Evolutionary conservation across 768 basidiomycete species (phyloP).

Genomic region (Pleurotus cornucopiae): DNA sequence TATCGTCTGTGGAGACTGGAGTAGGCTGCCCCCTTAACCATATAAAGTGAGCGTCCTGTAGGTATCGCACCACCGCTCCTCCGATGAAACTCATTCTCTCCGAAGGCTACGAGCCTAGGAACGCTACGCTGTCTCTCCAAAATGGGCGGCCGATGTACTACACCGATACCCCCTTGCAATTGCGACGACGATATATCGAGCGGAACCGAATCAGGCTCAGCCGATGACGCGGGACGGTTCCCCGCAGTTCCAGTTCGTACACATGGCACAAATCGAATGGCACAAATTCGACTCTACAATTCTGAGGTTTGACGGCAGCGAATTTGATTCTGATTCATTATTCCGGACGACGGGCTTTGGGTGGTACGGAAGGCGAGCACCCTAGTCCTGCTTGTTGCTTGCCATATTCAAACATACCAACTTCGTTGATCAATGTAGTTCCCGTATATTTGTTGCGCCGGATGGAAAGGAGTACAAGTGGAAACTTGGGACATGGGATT

Average conservation of each 20-base stretch:
- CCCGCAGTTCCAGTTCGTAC: background rate
- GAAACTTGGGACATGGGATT: background rate
- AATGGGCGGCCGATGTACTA: conserved; percentile 2
- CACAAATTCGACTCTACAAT: background rate
- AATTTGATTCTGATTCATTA: background rate
- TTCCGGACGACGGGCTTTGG: background rate
- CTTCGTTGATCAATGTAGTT: background rate
- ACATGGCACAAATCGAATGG: background rate
- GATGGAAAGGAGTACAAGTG: conserved; percentile 5
- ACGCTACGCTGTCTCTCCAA: background rate
- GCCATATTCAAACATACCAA: background rate
- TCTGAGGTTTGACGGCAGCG: background rate
- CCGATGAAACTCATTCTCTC: conserved; percentile 1
- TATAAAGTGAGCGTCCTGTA: too few relatives aligned
- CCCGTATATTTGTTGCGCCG: background rate
- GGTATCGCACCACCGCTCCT: too few relatives aligned
- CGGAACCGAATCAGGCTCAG: background rate
- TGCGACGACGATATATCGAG: background rate
- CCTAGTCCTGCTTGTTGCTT: background rate
- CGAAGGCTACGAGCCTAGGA: background rate
- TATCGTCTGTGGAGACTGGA: too few relatives aligned
- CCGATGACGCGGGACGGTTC: background rate
- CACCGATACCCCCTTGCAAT: background rate
- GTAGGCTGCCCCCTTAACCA: too few relatives aligned
- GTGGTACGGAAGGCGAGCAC: background rate